Evolutionary conservation across 2,329 filamentous ascomycete species (phyloP), one percentile per base, ranked within the genome.

Genomic region (Gremmenia infestans): DNA sequence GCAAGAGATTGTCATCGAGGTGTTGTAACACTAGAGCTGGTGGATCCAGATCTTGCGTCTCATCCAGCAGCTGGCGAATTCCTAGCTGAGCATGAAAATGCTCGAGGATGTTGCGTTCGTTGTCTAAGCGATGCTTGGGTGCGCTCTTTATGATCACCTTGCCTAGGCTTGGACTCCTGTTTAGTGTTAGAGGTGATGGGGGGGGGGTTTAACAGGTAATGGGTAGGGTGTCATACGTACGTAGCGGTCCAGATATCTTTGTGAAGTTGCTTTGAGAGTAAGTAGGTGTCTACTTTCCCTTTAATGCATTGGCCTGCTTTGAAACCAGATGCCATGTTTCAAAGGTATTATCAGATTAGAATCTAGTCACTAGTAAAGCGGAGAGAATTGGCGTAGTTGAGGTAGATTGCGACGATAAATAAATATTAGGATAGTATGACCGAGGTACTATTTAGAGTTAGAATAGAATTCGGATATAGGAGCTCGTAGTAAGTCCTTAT

Each of bases 1-100:
- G 25, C 6, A 60, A 37, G 32, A 60, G 52, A 51, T 62, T 53
- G 14, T 62, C 58, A 28, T 60, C 55, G 12, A 59, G 32, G 40
- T 60, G 35, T 54, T 58, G 54, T 11, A 61, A 37, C 12, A 63
- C 58, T 22, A 63, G 49, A 23, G 50, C 45, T 48, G 56, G 56
- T 28, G 56, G 56, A 6, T 55, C 40, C 22, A 54, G 56, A 6
- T 55, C 40, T 50, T 55, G 32, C 4, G 49, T 56, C 50, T 60
- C 57, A 46, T 62, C 60, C 4, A 60, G 17, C 17, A 62, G 37
- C 50, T 52, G 56, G 37, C 56, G 56, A 32, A 61, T 48, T 45
- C 48, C 42, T 32, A 46, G 46, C 45, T 46, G 25, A 28, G 22
- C 35, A 22, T 55, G 37, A 39, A 61, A 61, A 50, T 49, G 59